A percentile compares a stretch with the other conserved stretches of the same genome.
phyloP scores from a whole-genome alignment of 257 asterid species.

The Forsythia suspensa region DNA sequence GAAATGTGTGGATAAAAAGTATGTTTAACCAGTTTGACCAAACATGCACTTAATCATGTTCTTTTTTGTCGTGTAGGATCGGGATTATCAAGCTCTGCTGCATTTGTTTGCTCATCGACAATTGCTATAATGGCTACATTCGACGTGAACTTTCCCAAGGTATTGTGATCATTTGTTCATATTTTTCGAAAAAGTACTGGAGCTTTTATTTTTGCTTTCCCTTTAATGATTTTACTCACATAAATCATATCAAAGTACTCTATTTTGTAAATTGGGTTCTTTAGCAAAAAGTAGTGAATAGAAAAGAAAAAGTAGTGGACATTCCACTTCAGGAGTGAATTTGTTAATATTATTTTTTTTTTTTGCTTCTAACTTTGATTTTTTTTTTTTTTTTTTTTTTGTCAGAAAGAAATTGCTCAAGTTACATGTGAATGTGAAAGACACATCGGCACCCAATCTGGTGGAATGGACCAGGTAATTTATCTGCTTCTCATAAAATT shows the following conservation, averaged over 20 bases:
- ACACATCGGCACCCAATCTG: slow-evolving; percentile 96
- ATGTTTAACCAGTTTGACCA: no score
- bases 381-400: not conserved
- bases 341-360: not conserved
- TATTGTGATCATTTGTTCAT: not conserved
- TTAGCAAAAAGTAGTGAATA: not conserved
- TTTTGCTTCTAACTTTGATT: not conserved
- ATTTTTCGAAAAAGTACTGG: no score
- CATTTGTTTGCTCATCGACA: slow-evolving; percentile 57
- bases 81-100: slow-evolving; percentile 57
- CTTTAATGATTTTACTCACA: no score
- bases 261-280: not conserved
- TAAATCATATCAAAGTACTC: not conserved
- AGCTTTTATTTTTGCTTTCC: no score
- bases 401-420: slow-evolving; percentile 95
- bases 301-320: not conserved
- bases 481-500: not conserved
- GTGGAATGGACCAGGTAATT: slow-evolving; percentile 98
- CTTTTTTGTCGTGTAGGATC: slow-evolving; percentile 36
- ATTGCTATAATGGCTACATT: slow-evolving; percentile 53
- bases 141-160: slow-evolving; percentile 46
- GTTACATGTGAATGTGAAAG: slow-evolving; percentile 94
- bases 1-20: no score
- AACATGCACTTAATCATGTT: not conserved
- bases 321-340: not conserved